Evolutionary conservation across 1,284 basidiomycete genomes (phyloP).

Genomic region (Cryptococcus sp.): DNA sequence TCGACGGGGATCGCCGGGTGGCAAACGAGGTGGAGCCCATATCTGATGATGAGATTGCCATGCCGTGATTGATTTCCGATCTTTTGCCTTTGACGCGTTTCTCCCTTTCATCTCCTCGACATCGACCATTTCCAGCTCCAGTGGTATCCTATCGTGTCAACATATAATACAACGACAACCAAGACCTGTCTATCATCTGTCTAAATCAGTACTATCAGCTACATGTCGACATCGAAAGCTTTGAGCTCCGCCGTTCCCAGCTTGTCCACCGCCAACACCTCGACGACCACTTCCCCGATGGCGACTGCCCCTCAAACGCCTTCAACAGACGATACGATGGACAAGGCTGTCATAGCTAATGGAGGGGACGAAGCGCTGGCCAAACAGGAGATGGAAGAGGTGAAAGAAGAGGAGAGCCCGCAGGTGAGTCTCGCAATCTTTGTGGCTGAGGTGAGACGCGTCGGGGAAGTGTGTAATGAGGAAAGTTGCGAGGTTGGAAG

Average conservation of each 20-base stretch:
- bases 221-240: not conserved
- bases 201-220: no score
- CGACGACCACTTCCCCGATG: conserved; percentile 29
- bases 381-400: not conserved
- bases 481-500: not conserved
- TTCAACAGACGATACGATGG: conserved; percentile 3
- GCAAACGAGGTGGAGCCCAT: not conserved
- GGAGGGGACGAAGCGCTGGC: not conserved
- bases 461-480: conserved; percentile 1
- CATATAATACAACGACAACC: no score
- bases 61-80: no score
- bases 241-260: conserved; percentile 6
- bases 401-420: conserved; percentile 9
- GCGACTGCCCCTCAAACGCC: conserved; percentile 26
- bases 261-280: conserved; percentile 20
- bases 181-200: no score
- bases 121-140: no score
- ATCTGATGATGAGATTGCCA: no score
- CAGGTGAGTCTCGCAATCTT: conserved; percentile 4
- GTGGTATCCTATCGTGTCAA: no score
- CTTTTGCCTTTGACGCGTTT: no score
- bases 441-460: not conserved
- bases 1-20: not conserved
- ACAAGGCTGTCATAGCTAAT: not conserved
- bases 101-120: no score